Conservation (phyloP, 768 basidiomycete genomes). For the Trichaptum fuscoviolaceum region DNA sequence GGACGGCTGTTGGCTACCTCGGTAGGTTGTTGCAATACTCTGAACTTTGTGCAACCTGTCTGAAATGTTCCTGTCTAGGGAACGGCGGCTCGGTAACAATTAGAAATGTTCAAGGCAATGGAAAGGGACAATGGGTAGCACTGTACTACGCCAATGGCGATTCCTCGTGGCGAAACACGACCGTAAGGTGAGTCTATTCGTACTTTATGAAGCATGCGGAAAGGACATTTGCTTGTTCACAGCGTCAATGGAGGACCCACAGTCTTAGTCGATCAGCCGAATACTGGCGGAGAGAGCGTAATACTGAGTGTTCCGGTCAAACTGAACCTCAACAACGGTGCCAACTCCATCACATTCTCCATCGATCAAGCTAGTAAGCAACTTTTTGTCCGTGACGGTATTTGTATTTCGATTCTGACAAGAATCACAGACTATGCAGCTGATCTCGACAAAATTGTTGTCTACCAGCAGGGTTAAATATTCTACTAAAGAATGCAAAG, state of each 20-base stretch:
- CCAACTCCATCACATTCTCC: slow-evolving; percentile 47
- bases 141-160: slow-evolving; percentile 60
- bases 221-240: neutral
- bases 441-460: slow-evolving; percentile 57
- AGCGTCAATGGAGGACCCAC: slow-evolving; percentile 56
- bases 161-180: slow-evolving; percentile 53
- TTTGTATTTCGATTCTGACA: slow-evolving; percentile 1
- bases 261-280: slow-evolving; percentile 51
- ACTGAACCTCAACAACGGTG: slow-evolving; percentile 41
- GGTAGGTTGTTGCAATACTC: slow-evolving; percentile 28
- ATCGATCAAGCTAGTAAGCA: slow-evolving; percentile 42
- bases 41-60: neutral
- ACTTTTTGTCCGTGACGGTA: slow-evolving; percentile 15
- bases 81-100: slow-evolving; percentile 54
- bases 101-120: slow-evolving; percentile 50
- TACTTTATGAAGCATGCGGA: neutral
- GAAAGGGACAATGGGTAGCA: slow-evolving; percentile 52
- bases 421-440: slow-evolving; percentile 43
- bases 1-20: slow-evolving; percentile 48
- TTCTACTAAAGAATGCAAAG: neutral
- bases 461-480: slow-evolving; percentile 28
- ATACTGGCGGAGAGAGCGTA: slow-evolving; percentile 49
- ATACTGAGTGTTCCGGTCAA: slow-evolving; percentile 53
- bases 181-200: slow-evolving; percentile 40
- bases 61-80: slow-evolving; percentile 26